A percentile compares a stretch with the other conserved stretches of the same genome.
These are phyloP conservation scores for Meredithiella fracta DNA, from an alignment of 2,329 filamentous ascomycete species.

Conservation along the genomic window DNA sequence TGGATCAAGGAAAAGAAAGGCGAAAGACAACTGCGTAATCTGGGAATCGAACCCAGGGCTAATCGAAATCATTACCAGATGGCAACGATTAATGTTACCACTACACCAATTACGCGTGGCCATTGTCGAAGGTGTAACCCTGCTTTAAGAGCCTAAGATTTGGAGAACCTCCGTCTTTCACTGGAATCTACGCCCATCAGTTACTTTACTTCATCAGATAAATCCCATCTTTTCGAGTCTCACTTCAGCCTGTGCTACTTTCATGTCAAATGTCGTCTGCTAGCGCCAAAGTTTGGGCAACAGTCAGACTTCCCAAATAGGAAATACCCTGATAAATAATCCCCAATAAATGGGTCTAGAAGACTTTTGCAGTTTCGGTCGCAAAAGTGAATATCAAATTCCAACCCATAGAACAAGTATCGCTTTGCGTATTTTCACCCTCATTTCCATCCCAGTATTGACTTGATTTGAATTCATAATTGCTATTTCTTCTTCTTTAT, in stretches of 20 bases:
- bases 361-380: background rate
- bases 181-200: too few relatives aligned
- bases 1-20: background rate
- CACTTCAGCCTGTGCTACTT: background rate
- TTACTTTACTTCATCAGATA: too few relatives aligned
- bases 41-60: constrained; percentile 4
- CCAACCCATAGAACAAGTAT: background rate
- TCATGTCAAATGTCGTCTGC: background rate
- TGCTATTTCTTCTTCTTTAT: background rate
- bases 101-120: background rate
- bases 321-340: background rate
- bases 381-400: background rate
- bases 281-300: background rate
- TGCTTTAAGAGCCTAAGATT: background rate
- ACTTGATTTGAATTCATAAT: background rate
- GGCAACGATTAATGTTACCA: constrained; percentile 5
- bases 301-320: background rate
- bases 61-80: constrained; percentile 3
- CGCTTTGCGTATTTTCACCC: background rate
- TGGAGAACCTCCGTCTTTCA: too few relatives aligned
- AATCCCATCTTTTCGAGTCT: too few relatives aligned
- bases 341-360: background rate
- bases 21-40: background rate
- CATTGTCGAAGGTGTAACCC: background rate
- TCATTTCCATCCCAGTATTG: background rate